A percentile compares a stretch with the other conserved stretches of the same genome.
These are phyloP conservation scores for Yarrowia hollandica DNA, from an alignment of 805 yeast species.

Conservation along the genomic window DNA sequence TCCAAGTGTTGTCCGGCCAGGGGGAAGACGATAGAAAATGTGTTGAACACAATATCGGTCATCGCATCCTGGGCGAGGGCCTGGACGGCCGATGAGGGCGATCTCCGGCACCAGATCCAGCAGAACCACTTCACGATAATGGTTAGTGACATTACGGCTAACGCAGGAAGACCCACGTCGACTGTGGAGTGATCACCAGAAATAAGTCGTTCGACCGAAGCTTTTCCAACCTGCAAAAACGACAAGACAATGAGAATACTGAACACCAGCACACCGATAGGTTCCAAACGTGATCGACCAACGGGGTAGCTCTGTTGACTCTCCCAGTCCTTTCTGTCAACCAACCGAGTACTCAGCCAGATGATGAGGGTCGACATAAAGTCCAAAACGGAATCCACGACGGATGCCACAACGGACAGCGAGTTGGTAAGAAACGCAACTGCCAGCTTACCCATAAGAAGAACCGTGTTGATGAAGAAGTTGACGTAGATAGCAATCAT, in stretches of 20 bases:
- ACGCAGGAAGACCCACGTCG: slow-evolving; percentile 51
- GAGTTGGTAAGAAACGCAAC: slow-evolving; percentile 68
- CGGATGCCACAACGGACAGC: slow-evolving; percentile 73
- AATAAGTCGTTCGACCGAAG: slow-evolving; percentile 55
- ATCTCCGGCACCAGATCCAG: slow-evolving; percentile 61
- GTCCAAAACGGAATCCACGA: slow-evolving; percentile 74
- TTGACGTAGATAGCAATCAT: slow-evolving; percentile 63
- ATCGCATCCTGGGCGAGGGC: slow-evolving; percentile 81
- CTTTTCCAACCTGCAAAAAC: slow-evolving; percentile 69
- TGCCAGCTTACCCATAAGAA: slow-evolving; percentile 59
- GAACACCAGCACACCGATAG: slow-evolving; percentile 73
- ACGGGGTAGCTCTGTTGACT: slow-evolving; percentile 54
- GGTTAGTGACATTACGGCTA: slow-evolving; percentile 62
- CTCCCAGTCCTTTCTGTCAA: slow-evolving; percentile 48
- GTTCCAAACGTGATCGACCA: slow-evolving; percentile 72
- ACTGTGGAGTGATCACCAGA: slow-evolving; percentile 46
- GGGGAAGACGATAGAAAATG: slow-evolving; percentile 71
- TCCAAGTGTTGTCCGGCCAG: slow-evolving; percentile 53
- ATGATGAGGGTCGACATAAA: slow-evolving; percentile 74
- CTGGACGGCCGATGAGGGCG: slow-evolving; percentile 65
- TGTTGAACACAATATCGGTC: slow-evolving; percentile 74
- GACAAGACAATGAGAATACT: slow-evolving; percentile 70
- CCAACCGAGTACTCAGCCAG: slow-evolving; percentile 53
- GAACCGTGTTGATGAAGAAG: slow-evolving; percentile 54
- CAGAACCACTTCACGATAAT: slow-evolving; percentile 60